Evolutionary conservation across 164 flowering plant species (phyloP).

Genomic region (Pachysandra terminalis): DNA sequence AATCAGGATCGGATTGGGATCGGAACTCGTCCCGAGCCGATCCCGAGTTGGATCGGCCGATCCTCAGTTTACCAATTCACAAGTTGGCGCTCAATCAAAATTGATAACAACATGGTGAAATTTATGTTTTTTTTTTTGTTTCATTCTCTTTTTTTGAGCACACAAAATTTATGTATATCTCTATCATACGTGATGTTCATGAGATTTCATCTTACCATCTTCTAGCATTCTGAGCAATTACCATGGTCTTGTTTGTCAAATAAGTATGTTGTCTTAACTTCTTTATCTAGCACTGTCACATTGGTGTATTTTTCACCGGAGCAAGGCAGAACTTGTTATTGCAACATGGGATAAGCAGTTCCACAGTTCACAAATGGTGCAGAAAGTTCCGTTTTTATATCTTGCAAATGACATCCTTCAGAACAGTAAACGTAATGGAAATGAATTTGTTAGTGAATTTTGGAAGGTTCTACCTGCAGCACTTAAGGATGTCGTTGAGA

Average conservation of each 20-base stretch:
- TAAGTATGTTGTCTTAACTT: conserved; percentile 39
- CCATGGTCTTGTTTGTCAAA: not conserved
- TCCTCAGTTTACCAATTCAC: too few species aligned
- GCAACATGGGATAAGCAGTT: conserved; percentile 91
- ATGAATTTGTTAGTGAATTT: conserved; percentile 82
- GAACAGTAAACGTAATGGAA: conserved; percentile 94
- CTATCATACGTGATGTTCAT: too few species aligned
- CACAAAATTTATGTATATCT: too few species aligned
- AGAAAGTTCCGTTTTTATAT: conserved; percentile 79
- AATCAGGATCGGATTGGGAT: too few species aligned
- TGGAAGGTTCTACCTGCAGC: conserved; percentile 98
- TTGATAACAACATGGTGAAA: too few species aligned
- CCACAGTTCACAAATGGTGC: conserved; percentile 49
- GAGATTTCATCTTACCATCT: not conserved
- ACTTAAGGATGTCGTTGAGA: conserved; percentile 57
- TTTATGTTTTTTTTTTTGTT: too few species aligned
- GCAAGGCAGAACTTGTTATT: conserved; percentile 82
- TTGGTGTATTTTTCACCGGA: conserved; percentile 95
- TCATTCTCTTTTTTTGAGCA: too few species aligned
- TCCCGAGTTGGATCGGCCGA: too few species aligned
- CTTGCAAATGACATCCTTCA: conserved; percentile 98
- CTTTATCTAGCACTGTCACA: conserved; percentile 71
- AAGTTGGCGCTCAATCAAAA: too few species aligned
- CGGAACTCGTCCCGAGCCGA: too few species aligned
- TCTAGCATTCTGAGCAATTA: not conserved